Conservation (phyloP, 2,329 filamentous ascomycete genomes). For the Diaporthe sp. region DNA sequence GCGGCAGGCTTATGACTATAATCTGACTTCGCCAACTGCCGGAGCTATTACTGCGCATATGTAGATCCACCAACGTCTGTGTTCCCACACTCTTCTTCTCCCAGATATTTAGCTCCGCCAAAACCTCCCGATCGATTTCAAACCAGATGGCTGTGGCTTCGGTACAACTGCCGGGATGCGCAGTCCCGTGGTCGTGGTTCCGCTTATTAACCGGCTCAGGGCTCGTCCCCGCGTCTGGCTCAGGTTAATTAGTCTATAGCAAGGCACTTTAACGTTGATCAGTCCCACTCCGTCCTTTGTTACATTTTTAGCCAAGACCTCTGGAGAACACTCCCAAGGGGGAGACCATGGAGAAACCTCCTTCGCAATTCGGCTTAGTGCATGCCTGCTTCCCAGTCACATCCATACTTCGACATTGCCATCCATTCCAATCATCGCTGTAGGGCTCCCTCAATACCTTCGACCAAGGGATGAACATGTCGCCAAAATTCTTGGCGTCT, state of each 20-base stretch:
- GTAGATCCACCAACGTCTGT: background rate
- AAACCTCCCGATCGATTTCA: background rate
- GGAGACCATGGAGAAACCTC: background rate
- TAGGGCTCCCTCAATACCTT: background rate
- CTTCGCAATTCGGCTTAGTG: slow-evolving; percentile 9
- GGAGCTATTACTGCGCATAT: background rate
- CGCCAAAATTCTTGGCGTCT: slow-evolving; percentile 3
- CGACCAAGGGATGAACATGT: slow-evolving; percentile 9
- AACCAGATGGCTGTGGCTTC: background rate
- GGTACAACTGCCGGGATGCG: slow-evolving; percentile 16
- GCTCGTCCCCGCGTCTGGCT: slow-evolving; percentile 1
- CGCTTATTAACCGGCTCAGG: slow-evolving; percentile 10
- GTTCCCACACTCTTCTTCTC: too few species aligned
- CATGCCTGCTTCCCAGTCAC: background rate
- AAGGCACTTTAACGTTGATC: background rate
- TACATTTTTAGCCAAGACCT: slow-evolving; percentile 10
- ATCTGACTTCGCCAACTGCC: background rate
- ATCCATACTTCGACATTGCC: slow-evolving; percentile 9
- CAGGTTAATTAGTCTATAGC: slow-evolving; percentile 15
- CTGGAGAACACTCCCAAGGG: background rate
- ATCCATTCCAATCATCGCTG: slow-evolving; percentile 1
- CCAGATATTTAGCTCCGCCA: background rate
- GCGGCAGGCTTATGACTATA: background rate
- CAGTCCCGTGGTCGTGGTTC: slow-evolving; percentile 1
- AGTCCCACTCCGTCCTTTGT: slow-evolving; percentile 15